phyloP scores from a whole-genome alignment of 1,139 yeast genomes.

The Kluyveromyces marxianus region DNA sequence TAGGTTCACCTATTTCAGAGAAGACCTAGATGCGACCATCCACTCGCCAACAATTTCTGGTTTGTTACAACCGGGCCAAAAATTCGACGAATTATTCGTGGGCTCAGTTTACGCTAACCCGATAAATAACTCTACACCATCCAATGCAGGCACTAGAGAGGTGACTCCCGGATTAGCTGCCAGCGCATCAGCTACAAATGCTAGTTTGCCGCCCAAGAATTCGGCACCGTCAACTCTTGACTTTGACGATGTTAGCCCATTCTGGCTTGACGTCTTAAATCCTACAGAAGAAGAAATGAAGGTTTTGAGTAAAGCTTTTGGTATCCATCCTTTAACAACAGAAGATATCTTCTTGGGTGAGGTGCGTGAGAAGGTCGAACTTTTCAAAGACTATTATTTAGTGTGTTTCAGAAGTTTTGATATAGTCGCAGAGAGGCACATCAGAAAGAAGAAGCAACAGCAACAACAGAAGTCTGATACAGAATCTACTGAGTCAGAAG shows the following conservation, averaged over 20 bases:
- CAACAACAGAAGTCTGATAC: slow-evolving; percentile 7
- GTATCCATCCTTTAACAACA: slow-evolving; percentile 90
- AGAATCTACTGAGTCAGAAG: slow-evolving; percentile 6
- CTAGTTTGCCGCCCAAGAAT: slow-evolving; percentile 9
- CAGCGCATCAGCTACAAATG: slow-evolving; percentile 4
- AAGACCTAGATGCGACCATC: slow-evolving; percentile 78
- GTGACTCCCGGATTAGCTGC: slow-evolving; percentile 14
- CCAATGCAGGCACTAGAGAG: slow-evolving; percentile 2
- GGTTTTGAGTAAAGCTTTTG: slow-evolving; percentile 81
- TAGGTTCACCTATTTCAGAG: slow-evolving; percentile 87
- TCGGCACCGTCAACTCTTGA: slow-evolving; percentile 15
- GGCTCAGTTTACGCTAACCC: slow-evolving; percentile 31
- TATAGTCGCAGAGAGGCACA: slow-evolving; percentile 64
- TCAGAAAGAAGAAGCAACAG: slow-evolving; percentile 33
- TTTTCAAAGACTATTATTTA: slow-evolving; percentile 82
- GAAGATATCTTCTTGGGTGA: slow-evolving; percentile 94
- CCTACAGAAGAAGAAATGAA: slow-evolving; percentile 98
- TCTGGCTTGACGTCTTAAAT: slow-evolving; percentile 87
- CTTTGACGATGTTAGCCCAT: slow-evolving; percentile 43
- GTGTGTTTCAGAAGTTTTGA: slow-evolving; percentile 93
- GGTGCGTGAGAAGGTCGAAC: slow-evolving; percentile 89
- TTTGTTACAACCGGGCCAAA: slow-evolving; percentile 49
- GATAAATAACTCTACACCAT: slow-evolving; percentile 27
- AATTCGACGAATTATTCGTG: slow-evolving; percentile 43
- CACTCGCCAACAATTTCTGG: slow-evolving; percentile 90